These are phyloP conservation scores for Fusarium sp. DNA, from an alignment of 2,329 filamentous ascomycete genomes.

Conservation along the genomic window DNA sequence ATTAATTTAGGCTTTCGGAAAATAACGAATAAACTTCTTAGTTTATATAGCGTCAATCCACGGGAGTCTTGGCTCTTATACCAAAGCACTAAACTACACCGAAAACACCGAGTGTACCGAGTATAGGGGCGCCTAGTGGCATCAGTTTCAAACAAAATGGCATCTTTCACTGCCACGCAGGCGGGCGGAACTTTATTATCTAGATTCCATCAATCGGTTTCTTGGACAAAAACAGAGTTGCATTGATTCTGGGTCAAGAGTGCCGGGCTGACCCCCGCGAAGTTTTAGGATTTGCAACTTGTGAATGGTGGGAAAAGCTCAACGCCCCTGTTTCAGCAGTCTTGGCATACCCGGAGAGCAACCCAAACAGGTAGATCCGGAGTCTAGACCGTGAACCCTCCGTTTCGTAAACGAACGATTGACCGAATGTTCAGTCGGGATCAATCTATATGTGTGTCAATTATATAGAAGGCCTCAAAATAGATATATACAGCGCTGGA, in stretches of 20 bases:
- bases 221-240: too few relatives aligned
- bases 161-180: not conserved
- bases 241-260: not conserved
- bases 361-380: conserved; percentile 30
- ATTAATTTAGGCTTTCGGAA: not conserved
- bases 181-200: not conserved
- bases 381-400: conserved; percentile 17
- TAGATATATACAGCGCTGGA: conserved; percentile 24
- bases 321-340: conserved; percentile 14
- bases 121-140: conserved; percentile 11
- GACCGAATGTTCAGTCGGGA: conserved; percentile 3
- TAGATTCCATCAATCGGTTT: conserved; percentile 36
- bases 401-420: conserved; percentile 28
- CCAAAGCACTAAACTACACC: not conserved
- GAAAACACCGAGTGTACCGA: not conserved
- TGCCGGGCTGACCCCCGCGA: conserved; percentile 12
- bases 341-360: conserved; percentile 10
- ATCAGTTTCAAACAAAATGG: not conserved
- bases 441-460: not conserved
- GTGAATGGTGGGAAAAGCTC: conserved; percentile 38
- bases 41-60: not conserved
- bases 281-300: not conserved
- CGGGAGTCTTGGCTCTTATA: not conserved
- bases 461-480: not conserved
- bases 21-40: not conserved